Conservation (phyloP, 805 yeast species). For the Lipomyces yamadae region DNA sequence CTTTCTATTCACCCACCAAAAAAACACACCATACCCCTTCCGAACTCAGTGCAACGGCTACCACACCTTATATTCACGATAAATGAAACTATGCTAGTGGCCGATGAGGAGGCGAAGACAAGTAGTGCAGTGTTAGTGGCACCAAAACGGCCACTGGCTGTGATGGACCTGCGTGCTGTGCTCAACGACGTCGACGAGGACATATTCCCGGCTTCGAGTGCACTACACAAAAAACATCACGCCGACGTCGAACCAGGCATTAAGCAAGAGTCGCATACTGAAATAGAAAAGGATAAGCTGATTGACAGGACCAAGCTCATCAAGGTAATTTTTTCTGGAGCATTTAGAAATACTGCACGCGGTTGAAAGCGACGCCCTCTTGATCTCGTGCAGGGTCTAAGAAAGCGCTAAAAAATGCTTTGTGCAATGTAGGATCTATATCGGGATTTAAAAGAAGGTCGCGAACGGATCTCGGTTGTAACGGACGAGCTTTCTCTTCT, state of each 20-base stretch:
- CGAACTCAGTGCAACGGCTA: background rate
- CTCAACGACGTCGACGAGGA: constrained; percentile 30
- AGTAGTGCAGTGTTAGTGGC: background rate
- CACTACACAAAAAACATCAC: background rate
- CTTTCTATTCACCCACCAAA: too few species aligned
- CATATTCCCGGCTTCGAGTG: constrained; percentile 15
- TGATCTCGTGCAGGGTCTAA: background rate
- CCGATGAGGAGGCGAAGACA: background rate
- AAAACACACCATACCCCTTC: too few species aligned
- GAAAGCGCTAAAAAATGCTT: background rate
- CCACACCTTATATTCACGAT: background rate
- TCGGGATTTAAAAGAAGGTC: constrained; percentile 19
- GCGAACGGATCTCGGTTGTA: constrained; percentile 18
- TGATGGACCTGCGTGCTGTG: constrained; percentile 30
- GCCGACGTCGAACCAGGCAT: constrained; percentile 4
- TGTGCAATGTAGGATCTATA: constrained; percentile 16
- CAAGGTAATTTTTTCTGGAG: constrained; percentile 17
- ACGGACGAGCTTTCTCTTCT: constrained; percentile 11
- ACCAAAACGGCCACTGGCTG: constrained; percentile 26
- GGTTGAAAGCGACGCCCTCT: background rate
- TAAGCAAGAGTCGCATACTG: constrained; percentile 10
- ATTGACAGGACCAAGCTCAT: constrained; percentile 22
- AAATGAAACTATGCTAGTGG: background rate
- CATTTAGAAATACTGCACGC: background rate
- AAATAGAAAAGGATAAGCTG: constrained; percentile 8